Evolutionary conservation across 2,329 filamentous ascomycete species (phyloP), one percentile per base, ranked within the genome.

Genomic region (Nigrograna mackinnonii): DNA sequence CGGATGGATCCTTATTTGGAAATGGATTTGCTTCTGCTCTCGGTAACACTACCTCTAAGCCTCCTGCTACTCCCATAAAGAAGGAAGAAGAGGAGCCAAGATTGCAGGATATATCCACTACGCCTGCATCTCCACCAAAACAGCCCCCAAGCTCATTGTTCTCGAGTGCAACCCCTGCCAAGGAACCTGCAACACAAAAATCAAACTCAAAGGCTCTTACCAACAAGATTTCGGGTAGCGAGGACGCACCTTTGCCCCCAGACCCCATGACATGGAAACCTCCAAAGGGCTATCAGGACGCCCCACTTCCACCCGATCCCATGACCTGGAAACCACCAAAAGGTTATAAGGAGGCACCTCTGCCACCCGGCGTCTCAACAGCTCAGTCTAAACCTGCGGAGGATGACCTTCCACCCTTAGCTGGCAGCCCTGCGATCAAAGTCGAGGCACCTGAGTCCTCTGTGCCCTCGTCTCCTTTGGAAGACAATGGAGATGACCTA

Each of bases 1-100:
- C 63, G 16, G 66, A 68, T n/a, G 72, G 72, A 11, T 74, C 75
- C 4, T 75, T 86, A 50, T 87, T 89, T 57, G 80, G 80, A n/a
- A 73, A 71, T 39, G 77, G 71, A 7, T 87, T 89, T 62, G 74
- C 78, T 5, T 77, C 79, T 43, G 79, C 79, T 12, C 70, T 89
- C 20, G 74, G 71, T 9, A 78, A 79, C 12, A 36, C 45, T 5
- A 44, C 22, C 9, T 44, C 55, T 21, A 57, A 60, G 35, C 44
- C 57, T 13, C 62, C 68, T 1, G 57, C 54, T 6, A 69, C 68
- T 2, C 67, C 68, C 9, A 61, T 69, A 41, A 75, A 74, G 49
- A 52, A 69, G 30, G 66, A 69, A 40, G 58, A 64, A 22, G 51
- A 63, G 24, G 47, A 49, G 24, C 50, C 53, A 1, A 58, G 56